Conservation (phyloP, 2,329 filamentous ascomycete genomes). For the Hymenoscyphus repandus region DNA sequence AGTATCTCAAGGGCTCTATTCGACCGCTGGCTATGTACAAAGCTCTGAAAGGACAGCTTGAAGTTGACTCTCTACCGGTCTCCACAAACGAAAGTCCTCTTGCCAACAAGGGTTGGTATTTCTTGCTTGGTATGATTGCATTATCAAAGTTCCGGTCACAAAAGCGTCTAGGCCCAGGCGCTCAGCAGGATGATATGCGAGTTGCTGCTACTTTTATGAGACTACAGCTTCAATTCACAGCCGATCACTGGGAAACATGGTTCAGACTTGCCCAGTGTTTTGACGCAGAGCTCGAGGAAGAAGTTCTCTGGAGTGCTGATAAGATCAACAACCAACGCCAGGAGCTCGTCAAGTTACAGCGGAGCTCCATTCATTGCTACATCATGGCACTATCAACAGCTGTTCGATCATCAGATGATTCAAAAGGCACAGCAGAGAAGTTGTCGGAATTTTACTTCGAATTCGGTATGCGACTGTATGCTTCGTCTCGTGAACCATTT, state of each 20-base stretch:
- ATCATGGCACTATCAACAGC: conserved; percentile 62
- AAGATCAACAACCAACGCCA: conserved; percentile 35
- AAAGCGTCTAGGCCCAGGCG: conserved; percentile 32
- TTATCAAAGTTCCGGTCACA: conserved; percentile 67
- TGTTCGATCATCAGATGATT: conserved; percentile 49
- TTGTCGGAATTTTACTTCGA: conserved; percentile 63
- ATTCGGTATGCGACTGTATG: conserved; percentile 64
- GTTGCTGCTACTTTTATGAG: conserved; percentile 34
- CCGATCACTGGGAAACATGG: conserved; percentile 38
- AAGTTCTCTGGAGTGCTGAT: conserved; percentile 36
- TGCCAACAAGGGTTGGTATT: conserved; percentile 85
- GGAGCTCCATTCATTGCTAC: conserved; percentile 39
- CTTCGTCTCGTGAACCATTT: conserved; percentile 63
- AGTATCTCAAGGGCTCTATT: conserved; percentile 77
- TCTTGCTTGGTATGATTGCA: conserved; percentile 81
- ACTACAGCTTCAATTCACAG: conserved; percentile 32
- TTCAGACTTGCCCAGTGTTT: conserved; percentile 37
- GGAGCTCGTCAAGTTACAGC: conserved; percentile 32
- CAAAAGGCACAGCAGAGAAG: conserved; percentile 47
- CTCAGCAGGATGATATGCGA: conserved; percentile 35
- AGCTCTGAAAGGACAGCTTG: conserved; percentile 72
- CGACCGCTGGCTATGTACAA: conserved; percentile 75
- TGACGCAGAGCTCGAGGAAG: conserved; percentile 36
- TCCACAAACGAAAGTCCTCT: conserved; percentile 64
- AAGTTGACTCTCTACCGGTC: conserved; percentile 66